Evolutionary conservation across 2,329 filamentous ascomycete genomes (phyloP).

Genomic region (Talaromyces sp.): DNA sequence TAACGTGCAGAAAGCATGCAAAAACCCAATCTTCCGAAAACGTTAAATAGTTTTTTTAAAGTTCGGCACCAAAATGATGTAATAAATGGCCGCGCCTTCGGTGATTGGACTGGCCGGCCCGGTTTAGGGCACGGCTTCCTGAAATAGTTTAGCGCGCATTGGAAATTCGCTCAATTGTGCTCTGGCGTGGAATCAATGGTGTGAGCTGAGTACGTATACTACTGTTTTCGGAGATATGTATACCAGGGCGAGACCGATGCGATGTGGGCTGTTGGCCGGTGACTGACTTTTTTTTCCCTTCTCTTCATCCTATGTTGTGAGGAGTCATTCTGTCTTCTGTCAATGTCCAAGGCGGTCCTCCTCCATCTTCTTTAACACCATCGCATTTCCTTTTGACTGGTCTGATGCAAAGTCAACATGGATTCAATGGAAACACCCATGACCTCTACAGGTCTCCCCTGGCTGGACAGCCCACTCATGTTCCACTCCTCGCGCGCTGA

Average conservation of each 20-base stretch:
- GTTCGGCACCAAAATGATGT: background rate
- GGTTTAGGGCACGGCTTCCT: background rate
- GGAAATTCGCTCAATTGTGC: background rate
- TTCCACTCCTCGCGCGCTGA: slow-evolving; percentile 20
- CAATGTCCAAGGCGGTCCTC: background rate
- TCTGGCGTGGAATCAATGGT: background rate
- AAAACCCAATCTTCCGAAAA: too few relatives aligned
- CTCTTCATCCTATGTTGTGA: background rate
- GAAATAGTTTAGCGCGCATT: background rate
- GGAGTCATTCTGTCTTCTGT: background rate
- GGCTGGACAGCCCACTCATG: slow-evolving; percentile 21
- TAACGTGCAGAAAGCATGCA: too few relatives aligned
- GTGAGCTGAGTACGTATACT: too few relatives aligned
- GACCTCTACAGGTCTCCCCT: slow-evolving; percentile 11
- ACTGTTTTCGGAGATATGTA: too few relatives aligned
- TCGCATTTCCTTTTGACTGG: too few relatives aligned
- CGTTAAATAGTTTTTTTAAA: background rate
- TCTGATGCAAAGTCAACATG: background rate
- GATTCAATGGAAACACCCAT: background rate
- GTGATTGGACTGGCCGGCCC: background rate
- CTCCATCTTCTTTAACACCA: background rate
- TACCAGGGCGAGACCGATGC: background rate
- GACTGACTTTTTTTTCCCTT: too few relatives aligned
- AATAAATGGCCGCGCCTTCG: background rate
- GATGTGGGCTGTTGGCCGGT: background rate